Evolutionary conservation across 148 eudicot species (phyloP), one percentile per base, ranked within the genome.

Genomic region (Gaultheria prostrata): DNA sequence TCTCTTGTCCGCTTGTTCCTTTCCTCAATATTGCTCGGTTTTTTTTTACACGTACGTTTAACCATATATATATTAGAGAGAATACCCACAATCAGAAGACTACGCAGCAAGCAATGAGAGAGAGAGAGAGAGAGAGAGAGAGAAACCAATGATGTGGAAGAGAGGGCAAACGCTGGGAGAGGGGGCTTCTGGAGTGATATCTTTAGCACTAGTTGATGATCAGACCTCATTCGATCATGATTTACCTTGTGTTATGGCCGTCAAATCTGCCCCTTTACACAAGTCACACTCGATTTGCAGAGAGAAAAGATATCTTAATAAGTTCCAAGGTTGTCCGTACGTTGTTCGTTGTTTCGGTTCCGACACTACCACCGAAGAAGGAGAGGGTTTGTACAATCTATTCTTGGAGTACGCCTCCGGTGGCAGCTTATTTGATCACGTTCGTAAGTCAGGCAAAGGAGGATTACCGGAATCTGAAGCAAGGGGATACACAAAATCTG

Each of bases 361-460:
- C 0, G 65, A 56, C 12, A 48, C 39, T 1, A 1, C 24, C 3
- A 28, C 21, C 7, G 79, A 85, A 65, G 30, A 71, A 33, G 79
- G 82, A 18, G 46, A 33, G 51, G 13, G 3, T 2, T 39, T 72
- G 10, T 85, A 78, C 70, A 85, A 85, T 35, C 28, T 81, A 1
- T 20, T 75, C 24, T 73, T 85, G 49, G 86, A 85, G 30, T 81
- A 85, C 76, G 84, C 81, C 9, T 21, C 77, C 33, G 82, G 81
- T 11, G 87, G 86, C 18, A 50, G 74, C 13, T 17, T 84, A 13
- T 83, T 59, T 1, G 86, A 84, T 67, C 67, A 15, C 1, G 15
- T 57, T 15, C 69, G 72, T 20, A 24, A 32, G 8, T 28, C 43
- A 4, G 33, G 81, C 30, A 21, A 26, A 6, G 78, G 78, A 76